Evolutionary conservation across 371 early-diverging fungal species (phyloP).

Genomic region (Batrachochytrium dendrobatidis): DNA sequence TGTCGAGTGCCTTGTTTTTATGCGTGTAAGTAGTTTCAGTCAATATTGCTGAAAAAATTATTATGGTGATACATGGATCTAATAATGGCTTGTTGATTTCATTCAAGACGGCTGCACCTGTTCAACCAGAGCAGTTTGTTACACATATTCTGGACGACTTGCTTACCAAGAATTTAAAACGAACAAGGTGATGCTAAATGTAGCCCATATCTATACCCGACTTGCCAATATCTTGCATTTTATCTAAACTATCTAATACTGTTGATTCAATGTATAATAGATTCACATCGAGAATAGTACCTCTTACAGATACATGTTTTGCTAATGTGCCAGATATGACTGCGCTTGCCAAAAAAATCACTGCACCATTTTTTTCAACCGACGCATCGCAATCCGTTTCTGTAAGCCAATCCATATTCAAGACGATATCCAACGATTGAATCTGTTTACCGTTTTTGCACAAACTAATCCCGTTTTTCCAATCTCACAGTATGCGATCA

Average conservation of each 20-base stretch:
- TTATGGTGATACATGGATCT: too few relatives aligned
- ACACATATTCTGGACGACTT: constrained; percentile 14
- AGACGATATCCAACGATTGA: neutral
- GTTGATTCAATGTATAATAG: too few relatives aligned
- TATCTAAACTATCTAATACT: too few relatives aligned
- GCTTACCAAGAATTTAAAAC: constrained; percentile 19
- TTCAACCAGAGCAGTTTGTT: neutral
- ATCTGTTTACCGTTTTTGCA: too few relatives aligned
- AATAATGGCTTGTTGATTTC: too few relatives aligned
- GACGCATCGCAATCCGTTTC: constrained; percentile 9
- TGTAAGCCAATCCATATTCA: neutral
- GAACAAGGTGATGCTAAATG: neutral
- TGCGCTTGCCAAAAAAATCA: constrained; percentile 41
- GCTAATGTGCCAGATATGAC: constrained; percentile 57
- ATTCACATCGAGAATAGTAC: neutral
- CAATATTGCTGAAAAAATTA: too few relatives aligned
- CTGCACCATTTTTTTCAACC: constrained; percentile 49
- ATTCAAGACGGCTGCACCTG: neutral
- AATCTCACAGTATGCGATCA: constrained; percentile 54
- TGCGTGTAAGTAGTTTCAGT: constrained; percentile 8
- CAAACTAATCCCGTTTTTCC: too few relatives aligned
- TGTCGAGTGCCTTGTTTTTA: constrained; percentile 52
- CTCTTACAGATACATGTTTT: constrained; percentile 35
- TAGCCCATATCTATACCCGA: too few relatives aligned
- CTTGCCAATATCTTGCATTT: too few relatives aligned